Base-by-base conservation (phyloP, 768 basidiomycete genomes). In the Russula dissimulans region DNA sequence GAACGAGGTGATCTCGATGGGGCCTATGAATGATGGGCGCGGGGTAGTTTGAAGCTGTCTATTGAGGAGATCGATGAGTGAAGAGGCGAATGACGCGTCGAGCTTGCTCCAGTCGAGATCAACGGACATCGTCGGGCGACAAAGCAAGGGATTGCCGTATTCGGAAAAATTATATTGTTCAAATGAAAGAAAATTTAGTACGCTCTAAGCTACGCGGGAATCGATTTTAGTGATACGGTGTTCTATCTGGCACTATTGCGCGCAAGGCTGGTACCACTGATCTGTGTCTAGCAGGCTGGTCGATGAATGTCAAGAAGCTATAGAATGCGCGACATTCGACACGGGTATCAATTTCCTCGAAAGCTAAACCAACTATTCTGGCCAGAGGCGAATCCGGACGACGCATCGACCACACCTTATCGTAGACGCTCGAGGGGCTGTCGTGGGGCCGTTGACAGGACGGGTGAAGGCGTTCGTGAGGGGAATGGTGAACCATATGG, bases 11-110 rank as follows among this genome's bases (percentile, higher is more conserved):
- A 98, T 84, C 60, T 86, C 81, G 60, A 98, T 83, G 14, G 95
- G 93, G 2, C 97, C 97, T 41, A 99, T 89, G 72, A 95, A 98
- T 10, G 92, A 92, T 0, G 95, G 97, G n/a, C 91, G 76, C 36
- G 82, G 73, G 3, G 86, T 82, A 51, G 74, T 79, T 6, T 79
- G 69, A 26, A 99, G 86, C 59, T 91, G 88, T 59, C 76, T 75
- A 75, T 97, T 94, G 68, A 99, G 85, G 49, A 86, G 69, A 42
- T 82, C 78, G 59, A 94, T 80, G 59, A 95, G 79, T 34, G 78
- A 79, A 17, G 76, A 75, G 8, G 92, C 80, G 11, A 97, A 80
- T 1, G 84, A 79, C 22, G 79, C 71, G 73, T 92, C 86, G 63
- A 98, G 83, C 66, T 85, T 84, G 65, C 76, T 73, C 95, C 95